Evolutionary conservation across 805 yeast genomes (phyloP).

Genomic region (Schwanniomyces pseudopolymorphus): DNA sequence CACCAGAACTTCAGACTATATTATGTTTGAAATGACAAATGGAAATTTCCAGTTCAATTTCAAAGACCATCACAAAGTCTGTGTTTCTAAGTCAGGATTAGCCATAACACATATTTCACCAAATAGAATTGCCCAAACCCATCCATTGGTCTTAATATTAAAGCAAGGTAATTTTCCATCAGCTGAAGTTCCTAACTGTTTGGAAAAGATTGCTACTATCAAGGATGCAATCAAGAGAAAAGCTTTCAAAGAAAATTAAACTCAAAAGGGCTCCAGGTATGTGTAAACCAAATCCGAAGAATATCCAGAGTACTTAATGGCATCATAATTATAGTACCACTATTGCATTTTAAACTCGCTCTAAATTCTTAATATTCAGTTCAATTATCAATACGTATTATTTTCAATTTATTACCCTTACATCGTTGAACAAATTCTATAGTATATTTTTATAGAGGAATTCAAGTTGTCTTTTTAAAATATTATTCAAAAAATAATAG

Average conservation of each 20-base stretch:
- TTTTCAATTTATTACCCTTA: background rate
- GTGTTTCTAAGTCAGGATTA: slow-evolving; percentile 73
- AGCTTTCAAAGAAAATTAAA: slow-evolving; percentile 21
- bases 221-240: slow-evolving; percentile 61
- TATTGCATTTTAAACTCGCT: slow-evolving; percentile 1
- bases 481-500: background rate
- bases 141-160: slow-evolving; percentile 48
- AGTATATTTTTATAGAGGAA: background rate
- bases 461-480: background rate
- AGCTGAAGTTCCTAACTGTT: slow-evolving; percentile 40
- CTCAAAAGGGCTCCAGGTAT: background rate
- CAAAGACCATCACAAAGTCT: slow-evolving; percentile 88
- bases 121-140: slow-evolving; percentile 66
- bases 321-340: background rate
- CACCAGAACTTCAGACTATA: slow-evolving; percentile 73
- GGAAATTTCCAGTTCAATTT: slow-evolving; percentile 94
- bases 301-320: background rate
- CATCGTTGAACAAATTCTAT: background rate
- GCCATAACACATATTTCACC: slow-evolving; percentile 82
- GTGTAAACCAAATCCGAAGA: background rate
- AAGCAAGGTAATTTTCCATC: slow-evolving; percentile 44
- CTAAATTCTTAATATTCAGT: background rate
- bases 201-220: slow-evolving; percentile 45
- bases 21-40: slow-evolving; percentile 91
- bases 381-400: background rate